Percentiles rank a stretch among this genome's conserved stretches.
These are phyloP conservation scores for Alloteropsis angusta DNA, from an alignment of 202 grass and related monocot species.

Conservation along the genomic window DNA sequence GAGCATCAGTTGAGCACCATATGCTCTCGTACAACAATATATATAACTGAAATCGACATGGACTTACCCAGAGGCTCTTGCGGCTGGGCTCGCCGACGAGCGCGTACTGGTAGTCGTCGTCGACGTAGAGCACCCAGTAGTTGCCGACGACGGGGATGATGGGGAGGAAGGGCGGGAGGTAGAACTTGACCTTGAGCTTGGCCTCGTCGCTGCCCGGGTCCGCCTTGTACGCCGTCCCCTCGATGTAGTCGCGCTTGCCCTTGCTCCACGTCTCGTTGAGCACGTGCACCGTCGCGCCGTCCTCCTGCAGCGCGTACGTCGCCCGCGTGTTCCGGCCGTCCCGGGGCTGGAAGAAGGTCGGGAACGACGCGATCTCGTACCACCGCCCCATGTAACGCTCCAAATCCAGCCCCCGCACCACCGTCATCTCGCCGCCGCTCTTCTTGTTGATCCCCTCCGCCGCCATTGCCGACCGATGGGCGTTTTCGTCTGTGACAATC, in stretches of 20 bases:
- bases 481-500: neutral
- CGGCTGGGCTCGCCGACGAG: constrained; percentile 67
- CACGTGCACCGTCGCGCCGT: constrained; percentile 79
- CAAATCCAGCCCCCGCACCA: constrained; percentile 61
- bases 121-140: constrained; percentile 87
- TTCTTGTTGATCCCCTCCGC: neutral
- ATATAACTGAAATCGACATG: no score
- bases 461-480: neutral
- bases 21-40: no score
- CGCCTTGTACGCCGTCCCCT: constrained; percentile 85
- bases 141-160: constrained; percentile 78
- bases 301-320: constrained; percentile 57
- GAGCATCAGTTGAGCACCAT: no score
- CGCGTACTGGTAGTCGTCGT: constrained; percentile 59
- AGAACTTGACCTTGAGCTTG: constrained; percentile 99
- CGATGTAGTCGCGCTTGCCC: constrained; percentile 60
- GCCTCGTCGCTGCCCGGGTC: constrained; percentile 72
- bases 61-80: constrained; percentile 56
- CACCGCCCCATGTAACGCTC: constrained; percentile 83
- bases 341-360: constrained; percentile 66
- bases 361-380: constrained; percentile 84
- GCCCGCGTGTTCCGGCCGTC: constrained; percentile 70
- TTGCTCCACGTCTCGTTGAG: constrained; percentile 93
- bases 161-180: constrained; percentile 81
- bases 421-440: constrained; percentile 53